Evolutionary conservation across 345 rosid genomes (phyloP).

Genomic region (Orychophragmus violaceus): DNA sequence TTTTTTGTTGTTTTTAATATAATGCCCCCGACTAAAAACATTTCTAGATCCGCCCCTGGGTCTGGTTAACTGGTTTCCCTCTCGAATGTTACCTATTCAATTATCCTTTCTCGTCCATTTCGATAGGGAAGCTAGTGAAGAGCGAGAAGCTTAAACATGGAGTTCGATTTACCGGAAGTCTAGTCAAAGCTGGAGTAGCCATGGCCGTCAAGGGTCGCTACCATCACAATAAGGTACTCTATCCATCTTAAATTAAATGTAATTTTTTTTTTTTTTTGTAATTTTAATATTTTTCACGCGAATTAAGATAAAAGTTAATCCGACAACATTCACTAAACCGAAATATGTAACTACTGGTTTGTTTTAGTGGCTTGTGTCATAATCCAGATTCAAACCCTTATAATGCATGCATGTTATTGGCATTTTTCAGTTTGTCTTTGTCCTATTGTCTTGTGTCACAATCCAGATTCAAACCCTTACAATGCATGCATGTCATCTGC

Average conservation of each 20-base stretch:
- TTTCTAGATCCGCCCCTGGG: no score
- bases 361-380: background rate
- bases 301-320: background rate
- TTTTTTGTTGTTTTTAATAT: no score
- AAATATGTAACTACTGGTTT: background rate
- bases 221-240: conserved; percentile 12
- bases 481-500: background rate
- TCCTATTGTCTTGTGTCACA: background rate
- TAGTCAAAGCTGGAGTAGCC: conserved; percentile 56
- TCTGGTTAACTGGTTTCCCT: conserved; percentile 30
- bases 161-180: conserved; percentile 42
- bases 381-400: background rate
- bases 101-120: conserved; percentile 57
- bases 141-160: conserved; percentile 45
- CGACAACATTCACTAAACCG: background rate
- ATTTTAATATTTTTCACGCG: background rate
- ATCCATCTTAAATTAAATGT: background rate
- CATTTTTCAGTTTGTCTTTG: background rate
- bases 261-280: no score
- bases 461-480: background rate
- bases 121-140: conserved; percentile 42
- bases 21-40: no score
- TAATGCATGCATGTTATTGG: background rate
- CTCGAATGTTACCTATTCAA: conserved; percentile 54
- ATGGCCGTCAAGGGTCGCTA: conserved; percentile 36